Evolutionary conservation across 2,329 filamentous ascomycete species (phyloP).

Genomic region (Exophiala phaeomuriformis): DNA sequence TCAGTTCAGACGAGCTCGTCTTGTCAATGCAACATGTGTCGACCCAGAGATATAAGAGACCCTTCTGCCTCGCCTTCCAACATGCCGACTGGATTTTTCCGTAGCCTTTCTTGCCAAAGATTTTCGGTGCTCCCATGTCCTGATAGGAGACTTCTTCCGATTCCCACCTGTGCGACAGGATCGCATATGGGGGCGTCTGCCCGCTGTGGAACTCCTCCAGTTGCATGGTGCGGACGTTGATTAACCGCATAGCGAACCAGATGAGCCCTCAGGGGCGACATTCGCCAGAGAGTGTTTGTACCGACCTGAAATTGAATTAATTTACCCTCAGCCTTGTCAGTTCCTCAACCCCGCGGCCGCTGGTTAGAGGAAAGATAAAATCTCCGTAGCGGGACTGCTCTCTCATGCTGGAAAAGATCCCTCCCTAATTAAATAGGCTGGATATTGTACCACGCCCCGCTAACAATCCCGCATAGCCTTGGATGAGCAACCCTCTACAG

Average conservation of each 20-base stretch:
- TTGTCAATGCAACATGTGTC: conserved; percentile 39
- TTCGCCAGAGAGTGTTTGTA: too few species aligned
- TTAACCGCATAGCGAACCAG: conserved; percentile 18
- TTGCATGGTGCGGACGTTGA: conserved; percentile 19
- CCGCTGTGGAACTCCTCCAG: conserved; percentile 18
- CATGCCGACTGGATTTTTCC: conserved; percentile 27
- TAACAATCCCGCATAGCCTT: too few species aligned
- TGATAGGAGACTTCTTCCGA: conserved; percentile 26
- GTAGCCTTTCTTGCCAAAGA: conserved; percentile 23
- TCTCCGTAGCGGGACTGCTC: too few species aligned
- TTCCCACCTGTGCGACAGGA: conserved; percentile 28
- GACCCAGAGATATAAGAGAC: conserved; percentile 33
- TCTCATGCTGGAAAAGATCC: too few species aligned
- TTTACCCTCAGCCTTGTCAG: too few species aligned
- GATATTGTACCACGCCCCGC: too few species aligned
- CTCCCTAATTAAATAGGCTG: too few species aligned
- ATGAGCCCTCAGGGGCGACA: too few species aligned
- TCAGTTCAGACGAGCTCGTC: conserved; percentile 32
- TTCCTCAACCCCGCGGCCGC: too few species aligned
- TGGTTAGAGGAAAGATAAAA: too few species aligned
- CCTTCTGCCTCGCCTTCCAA: conserved; percentile 26
- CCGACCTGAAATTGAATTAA: too few species aligned
- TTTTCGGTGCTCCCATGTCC: conserved; percentile 13
- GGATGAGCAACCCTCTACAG: too few species aligned
- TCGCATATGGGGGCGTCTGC: conserved; percentile 22